phyloP scores from a whole-genome alignment of 176 grass and related monocot species.

The Cocos nucifera region DNA sequence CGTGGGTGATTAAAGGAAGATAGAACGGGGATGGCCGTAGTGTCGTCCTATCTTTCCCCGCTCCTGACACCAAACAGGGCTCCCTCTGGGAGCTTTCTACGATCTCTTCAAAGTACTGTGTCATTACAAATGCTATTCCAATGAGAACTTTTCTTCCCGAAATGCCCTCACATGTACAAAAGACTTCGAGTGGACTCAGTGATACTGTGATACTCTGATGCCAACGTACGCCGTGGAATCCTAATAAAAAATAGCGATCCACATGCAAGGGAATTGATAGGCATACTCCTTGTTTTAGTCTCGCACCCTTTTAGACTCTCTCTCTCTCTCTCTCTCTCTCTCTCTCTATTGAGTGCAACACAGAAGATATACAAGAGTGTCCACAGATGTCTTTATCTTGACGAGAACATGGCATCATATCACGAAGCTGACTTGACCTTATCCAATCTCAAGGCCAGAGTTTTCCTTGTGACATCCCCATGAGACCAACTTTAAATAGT shows the following conservation, averaged over 20 bases:
- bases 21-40: background rate
- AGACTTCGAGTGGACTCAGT: no score
- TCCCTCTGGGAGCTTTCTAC: background rate
- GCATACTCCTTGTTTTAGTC: background rate
- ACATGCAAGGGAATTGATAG: background rate
- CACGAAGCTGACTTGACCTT: no score
- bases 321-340: no score
- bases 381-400: no score
- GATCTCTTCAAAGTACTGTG: background rate
- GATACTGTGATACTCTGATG: background rate
- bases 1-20: background rate
- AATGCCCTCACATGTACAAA: constrained; percentile 1
- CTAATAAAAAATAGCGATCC: background rate
- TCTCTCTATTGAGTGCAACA: no score
- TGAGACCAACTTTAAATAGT: no score
- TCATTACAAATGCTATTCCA: background rate
- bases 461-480: no score
- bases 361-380: no score
- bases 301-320: no score
- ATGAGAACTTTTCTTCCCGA: background rate
- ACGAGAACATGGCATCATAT: no score
- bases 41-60: background rate
- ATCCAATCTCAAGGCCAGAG: no score
- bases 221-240: background rate
- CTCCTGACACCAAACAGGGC: constrained; percentile 5